These are phyloP conservation scores for Fomitopsis palustris DNA, from an alignment of 1,284 basidiomycete species.

Conservation along the genomic window DNA sequence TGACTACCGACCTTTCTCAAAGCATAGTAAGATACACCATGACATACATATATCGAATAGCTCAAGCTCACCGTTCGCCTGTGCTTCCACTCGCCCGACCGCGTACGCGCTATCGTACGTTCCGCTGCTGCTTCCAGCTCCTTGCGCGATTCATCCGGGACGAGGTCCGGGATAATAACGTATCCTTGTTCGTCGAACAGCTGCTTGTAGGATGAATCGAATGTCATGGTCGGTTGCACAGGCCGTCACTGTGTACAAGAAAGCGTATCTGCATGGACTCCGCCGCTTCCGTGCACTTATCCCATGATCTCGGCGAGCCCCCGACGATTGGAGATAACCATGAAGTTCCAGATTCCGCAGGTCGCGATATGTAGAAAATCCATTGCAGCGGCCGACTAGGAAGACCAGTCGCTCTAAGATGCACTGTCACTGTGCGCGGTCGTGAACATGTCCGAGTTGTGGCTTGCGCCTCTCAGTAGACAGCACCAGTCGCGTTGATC, in stretches of 20 bases:
- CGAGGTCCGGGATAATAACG: slow-evolving; percentile 63
- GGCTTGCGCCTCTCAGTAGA: no score
- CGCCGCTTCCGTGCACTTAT: no score
- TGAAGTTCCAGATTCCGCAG: no score
- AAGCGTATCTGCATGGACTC: background rate
- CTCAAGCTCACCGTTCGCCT: slow-evolving; percentile 46
- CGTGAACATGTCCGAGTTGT: no score
- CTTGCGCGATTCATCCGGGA: slow-evolving; percentile 40
- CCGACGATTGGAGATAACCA: no score
- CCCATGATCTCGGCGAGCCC: no score
- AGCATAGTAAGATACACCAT: background rate
- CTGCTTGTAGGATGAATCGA: slow-evolving; percentile 14
- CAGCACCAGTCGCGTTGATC: no score
- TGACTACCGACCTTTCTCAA: slow-evolving; percentile 58
- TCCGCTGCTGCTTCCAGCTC: slow-evolving; percentile 52
- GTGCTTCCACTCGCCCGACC: slow-evolving; percentile 63
- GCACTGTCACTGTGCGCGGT: no score
- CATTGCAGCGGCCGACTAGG: no score
- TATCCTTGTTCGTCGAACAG: slow-evolving; percentile 68
- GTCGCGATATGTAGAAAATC: no score
- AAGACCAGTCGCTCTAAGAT: no score
- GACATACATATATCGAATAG: background rate
- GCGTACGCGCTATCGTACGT: slow-evolving; percentile 51
- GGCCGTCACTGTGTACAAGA: background rate
- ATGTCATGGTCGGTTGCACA: background rate